Base-by-base conservation (phyloP, 2,329 filamentous ascomycete species). In the Aspergillus sojae region DNA sequence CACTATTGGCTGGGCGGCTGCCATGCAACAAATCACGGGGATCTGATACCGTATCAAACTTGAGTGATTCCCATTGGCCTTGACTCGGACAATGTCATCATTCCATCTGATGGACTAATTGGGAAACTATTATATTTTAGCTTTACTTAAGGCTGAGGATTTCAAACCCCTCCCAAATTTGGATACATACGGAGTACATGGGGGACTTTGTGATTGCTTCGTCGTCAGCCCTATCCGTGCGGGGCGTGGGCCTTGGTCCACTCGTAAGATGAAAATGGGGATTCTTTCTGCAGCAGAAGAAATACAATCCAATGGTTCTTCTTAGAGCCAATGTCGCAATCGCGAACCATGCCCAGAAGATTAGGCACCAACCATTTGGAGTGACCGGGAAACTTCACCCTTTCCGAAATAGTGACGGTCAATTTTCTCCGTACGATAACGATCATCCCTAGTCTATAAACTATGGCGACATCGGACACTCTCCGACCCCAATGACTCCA, bases 211-310 rank as follows among this genome's bases (percentile, higher is more conserved):
- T 48, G 26, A 34, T 16, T 43, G 30, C 41, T 58, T 54, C 34
- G 26, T 43, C 53, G 36, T 65, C 63, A 62, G 63, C 63, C 63
- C 63, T 62, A 65, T 62, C 60, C 52, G 57, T 60, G 62, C 59
- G 63, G 63, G 63, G 60, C 60, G 60, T 58, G 60, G 50, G 28
- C 50, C 62, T 26, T 26, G 48, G 61, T 58, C 62, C 59, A 61
- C 59, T 55, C 16, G 21, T 39, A 5, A 55, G 7, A 39, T 7
- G 28, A 26, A 14, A 23, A 55, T 55, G 52, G 34, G 12, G 23
- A 50, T 39, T 52, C 26, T 53, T 12, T 16, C 23, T 32, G 23
- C 28, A 16, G 26, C 6, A 32, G 19, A 32, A 34, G 48, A 45
- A 60, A 53, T 43, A 19, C 12, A 34, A 53, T 41, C 39, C 32